Conservation (phyloP, 139 green algal species). For the Tetradesmus obliquus region DNA sequence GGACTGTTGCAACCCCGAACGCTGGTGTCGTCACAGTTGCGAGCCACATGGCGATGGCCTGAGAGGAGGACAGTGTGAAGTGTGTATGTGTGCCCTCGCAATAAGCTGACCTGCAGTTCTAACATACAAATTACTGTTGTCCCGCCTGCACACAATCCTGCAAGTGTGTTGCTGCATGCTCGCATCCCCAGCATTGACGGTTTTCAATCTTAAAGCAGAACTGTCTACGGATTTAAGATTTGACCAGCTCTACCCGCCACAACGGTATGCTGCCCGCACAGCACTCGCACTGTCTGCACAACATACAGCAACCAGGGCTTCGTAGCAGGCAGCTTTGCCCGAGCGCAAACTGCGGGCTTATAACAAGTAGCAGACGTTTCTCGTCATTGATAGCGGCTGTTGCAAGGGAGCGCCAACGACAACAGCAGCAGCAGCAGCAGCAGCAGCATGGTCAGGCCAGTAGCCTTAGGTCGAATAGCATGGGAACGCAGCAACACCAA, state of each 20-base stretch:
- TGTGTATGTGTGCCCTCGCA: too few relatives aligned
- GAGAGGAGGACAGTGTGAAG: neutral
- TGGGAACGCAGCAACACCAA: neutral
- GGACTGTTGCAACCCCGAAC: neutral
- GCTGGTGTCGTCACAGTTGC: neutral
- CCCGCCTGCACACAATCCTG: too few relatives aligned
- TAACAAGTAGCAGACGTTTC: neutral
- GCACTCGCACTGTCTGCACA: neutral
- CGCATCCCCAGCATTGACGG: too few relatives aligned
- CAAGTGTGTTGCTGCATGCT: too few relatives aligned
- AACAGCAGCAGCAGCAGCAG: constrained; percentile 1
- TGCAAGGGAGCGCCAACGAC: neutral
- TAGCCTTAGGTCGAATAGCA: neutral
- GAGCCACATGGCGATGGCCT: neutral
- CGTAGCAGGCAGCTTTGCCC: neutral
- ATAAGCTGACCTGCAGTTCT: too few relatives aligned
- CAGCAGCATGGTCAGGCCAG: neutral
- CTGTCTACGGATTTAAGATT: too few relatives aligned
- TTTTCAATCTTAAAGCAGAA: too few relatives aligned
- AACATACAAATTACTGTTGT: too few relatives aligned
- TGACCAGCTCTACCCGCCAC: too few relatives aligned
- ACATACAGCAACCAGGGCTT: neutral
- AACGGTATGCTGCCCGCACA: neutral
- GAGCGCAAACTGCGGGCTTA: neutral
- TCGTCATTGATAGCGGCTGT: neutral